Percentiles rank a stretch among this genome's conserved stretches.
Conservation (phyloP, 805 yeast species). For the Ogataea nakhonphanomensis region DNA sequence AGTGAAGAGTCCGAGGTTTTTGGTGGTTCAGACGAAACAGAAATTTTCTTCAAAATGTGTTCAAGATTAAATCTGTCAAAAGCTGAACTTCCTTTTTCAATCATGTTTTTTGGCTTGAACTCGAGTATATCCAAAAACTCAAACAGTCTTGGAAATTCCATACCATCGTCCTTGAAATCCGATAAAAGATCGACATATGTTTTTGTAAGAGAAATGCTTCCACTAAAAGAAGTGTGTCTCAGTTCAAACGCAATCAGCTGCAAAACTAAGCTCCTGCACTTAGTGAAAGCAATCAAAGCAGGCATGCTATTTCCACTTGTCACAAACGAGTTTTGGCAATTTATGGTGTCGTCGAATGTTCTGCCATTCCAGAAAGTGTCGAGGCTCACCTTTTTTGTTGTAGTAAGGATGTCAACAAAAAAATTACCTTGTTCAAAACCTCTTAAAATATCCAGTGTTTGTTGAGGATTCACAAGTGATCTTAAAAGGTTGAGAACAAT, state of each 20-base stretch:
- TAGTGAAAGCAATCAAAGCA: constrained; percentile 58
- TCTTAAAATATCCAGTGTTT: constrained; percentile 52
- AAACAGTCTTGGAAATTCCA: constrained; percentile 65
- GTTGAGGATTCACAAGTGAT: constrained; percentile 49
- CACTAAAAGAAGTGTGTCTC: constrained; percentile 47
- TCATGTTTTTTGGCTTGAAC: constrained; percentile 45
- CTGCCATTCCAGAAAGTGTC: constrained; percentile 53
- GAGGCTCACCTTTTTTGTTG: constrained; percentile 53
- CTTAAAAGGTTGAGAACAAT: constrained; percentile 60
- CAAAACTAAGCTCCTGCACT: constrained; percentile 56
- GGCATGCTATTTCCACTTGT: constrained; percentile 40
- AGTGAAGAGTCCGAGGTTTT: constrained; percentile 24
- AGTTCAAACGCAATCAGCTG: constrained; percentile 71
- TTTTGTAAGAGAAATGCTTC: constrained; percentile 49
- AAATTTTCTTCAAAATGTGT: constrained; percentile 40
- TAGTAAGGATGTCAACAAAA: constrained; percentile 47
- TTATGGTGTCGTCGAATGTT: constrained; percentile 42
- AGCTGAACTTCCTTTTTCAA: constrained; percentile 36
- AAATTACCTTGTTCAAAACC: constrained; percentile 37
- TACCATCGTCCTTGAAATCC: constrained; percentile 44
- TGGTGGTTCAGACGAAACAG: constrained; percentile 23
- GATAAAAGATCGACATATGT: constrained; percentile 53
- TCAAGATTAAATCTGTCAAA: constrained; percentile 39
- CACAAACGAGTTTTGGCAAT: constrained; percentile 33
- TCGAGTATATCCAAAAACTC: constrained; percentile 70